Evolutionary conservation across 257 asterid genomes (phyloP), one percentile per base, ranked within the genome.

Genomic region (Ophiorrhiza pumila): DNA sequence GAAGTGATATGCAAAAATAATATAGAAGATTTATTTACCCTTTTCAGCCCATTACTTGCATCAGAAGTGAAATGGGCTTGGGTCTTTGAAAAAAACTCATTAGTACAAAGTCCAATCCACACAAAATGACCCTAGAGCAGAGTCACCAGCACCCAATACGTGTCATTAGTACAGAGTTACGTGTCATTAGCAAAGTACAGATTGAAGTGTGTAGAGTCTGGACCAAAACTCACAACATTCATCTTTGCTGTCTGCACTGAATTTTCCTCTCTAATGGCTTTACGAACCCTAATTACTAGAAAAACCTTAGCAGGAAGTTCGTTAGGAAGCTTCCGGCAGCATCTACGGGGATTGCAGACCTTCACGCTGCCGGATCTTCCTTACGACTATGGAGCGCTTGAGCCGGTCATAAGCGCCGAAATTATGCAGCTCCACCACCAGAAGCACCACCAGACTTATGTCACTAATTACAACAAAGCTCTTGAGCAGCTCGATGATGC

Each of bases 351-450:
- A 49, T 41, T 92, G 11, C 89, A 82, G 71, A 90, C 96, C 45
- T 79, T 83, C 82, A 61, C 94, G n/a, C 89, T 90, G 23, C 97
- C 97, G 46, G 96, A 91, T 87, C 96, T 93, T 2, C 78, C 96
- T 1, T 93, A 91, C 88, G 96, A 87, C 39, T 89, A 91, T 72
- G 97, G 96, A 61, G 97, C 90, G 1, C 89, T 93, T 17, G 96
- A 89, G 77, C 97, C 97, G 47, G 91, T 92, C 32, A 91, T 93
- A 41, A 89, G 91, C 85, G 94, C 85, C 67, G 98, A 93, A 18
- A 93, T 93, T 77, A 93, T 93, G 98, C 87, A 90, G 80, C 83
- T 93, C 67, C 98, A 91, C 86, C 97, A 93, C 87, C 94, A 93
- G 87, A 93, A 91, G 86, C 98, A 93, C 69, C 98, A 93, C 74